Percentiles rank a stretch among this genome's conserved stretches.
These are phyloP conservation scores for Solanum bulbocastanum DNA, from an alignment of 257 asterid genomes.

Conservation along the genomic window DNA sequence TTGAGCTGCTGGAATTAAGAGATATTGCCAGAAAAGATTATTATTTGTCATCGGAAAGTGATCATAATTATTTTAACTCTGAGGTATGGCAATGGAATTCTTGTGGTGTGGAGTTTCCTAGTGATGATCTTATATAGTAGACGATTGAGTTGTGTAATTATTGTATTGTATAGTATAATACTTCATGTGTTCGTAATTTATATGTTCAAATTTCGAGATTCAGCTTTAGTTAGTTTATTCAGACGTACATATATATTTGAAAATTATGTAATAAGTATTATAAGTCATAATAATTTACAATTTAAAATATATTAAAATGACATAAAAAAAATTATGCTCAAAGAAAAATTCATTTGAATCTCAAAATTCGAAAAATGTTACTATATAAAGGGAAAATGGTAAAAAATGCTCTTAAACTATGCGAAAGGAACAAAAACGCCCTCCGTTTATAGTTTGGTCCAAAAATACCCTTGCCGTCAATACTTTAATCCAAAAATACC, in stretches of 20 bases:
- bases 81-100: constrained; percentile 24
- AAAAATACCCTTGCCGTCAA: too few species aligned
- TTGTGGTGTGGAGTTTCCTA: background rate
- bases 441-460: too few species aligned
- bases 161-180: too few species aligned
- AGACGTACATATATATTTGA: too few species aligned
- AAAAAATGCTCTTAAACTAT: too few species aligned
- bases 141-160: background rate
- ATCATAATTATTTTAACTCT: background rate
- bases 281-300: background rate
- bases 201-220: too few species aligned
- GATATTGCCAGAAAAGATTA: background rate
- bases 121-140: background rate
- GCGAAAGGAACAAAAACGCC: too few species aligned
- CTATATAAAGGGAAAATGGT: too few species aligned
- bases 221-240: background rate
- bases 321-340: background rate
- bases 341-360: background rate
- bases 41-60: background rate
- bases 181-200: background rate
- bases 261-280: background rate
- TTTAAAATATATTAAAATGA: too few species aligned
- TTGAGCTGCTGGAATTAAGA: constrained; percentile 37
- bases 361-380: too few species aligned
- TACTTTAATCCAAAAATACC: too few species aligned